phyloP scores from a whole-genome alignment of 768 basidiomycete species.

The Tricholoma saponaceum region DNA sequence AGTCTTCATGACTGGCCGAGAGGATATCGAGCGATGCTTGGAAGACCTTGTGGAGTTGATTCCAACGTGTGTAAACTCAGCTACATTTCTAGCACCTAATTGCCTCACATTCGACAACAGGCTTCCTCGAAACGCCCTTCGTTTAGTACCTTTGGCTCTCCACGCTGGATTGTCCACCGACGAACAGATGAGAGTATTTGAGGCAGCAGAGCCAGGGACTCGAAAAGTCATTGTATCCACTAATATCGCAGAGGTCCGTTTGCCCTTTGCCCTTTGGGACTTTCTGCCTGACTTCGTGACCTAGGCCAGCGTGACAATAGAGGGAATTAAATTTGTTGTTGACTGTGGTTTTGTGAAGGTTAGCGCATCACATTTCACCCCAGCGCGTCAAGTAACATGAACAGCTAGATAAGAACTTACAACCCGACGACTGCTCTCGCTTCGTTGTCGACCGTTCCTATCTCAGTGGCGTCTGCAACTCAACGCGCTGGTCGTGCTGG shows the following conservation, averaged over 20 bases:
- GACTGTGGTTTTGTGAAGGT: constrained; percentile 97
- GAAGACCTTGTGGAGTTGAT: constrained; percentile 77
- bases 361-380: background rate
- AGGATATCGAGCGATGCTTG: constrained; percentile 90
- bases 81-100: background rate
- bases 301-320: constrained; percentile 94
- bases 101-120: constrained; percentile 23
- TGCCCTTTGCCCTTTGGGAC: background rate
- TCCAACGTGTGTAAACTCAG: constrained; percentile 46
- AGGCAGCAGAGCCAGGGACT: constrained; percentile 64
- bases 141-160: constrained; percentile 67
- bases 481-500: constrained; percentile 96
- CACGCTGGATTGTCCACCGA: constrained; percentile 87
- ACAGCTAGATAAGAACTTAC: constrained; percentile 75
- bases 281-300: background rate
- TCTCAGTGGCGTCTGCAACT: constrained; percentile 84
- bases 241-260: constrained; percentile 86
- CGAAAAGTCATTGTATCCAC: constrained; percentile 92
- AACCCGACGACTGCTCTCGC: constrained; percentile 85
- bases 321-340: constrained; percentile 90
- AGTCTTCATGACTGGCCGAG: constrained; percentile 91
- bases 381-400: background rate
- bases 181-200: constrained; percentile 86
- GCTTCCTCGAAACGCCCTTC: constrained; percentile 49
- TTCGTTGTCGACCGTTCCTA: constrained; percentile 77